Base-by-base conservation (phyloP, 305 asterid species). In the Rubia tinctorum region DNA sequence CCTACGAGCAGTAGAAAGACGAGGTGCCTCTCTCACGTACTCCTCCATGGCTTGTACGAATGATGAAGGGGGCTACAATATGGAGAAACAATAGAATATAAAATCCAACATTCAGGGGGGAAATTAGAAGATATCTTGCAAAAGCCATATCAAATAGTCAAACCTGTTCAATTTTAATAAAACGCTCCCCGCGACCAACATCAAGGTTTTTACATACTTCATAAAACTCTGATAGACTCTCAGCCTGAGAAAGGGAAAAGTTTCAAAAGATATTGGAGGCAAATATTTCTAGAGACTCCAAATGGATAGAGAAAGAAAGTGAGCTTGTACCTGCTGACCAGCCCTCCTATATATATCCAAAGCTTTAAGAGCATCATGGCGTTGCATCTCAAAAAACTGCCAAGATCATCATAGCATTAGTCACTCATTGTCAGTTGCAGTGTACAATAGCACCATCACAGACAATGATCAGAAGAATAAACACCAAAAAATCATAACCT, bases 301-400 rank as follows among this genome's bases (percentile, higher is more conserved):
- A 42, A 51, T 44, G 47, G 71, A 65, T 59, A 13, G 44, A 40
- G 71, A 25, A 68, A 77, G 62, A 72, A 59, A 37, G 62, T 23
- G 55, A 51, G 71, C 62, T 43, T 27, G 37, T 81, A 95, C 99
- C 99, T 95, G 99, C 78, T 82, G 91, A 39, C 98, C 92, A 45
- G 99, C 93, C 85, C 96, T 86, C 67, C 87, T 82, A 76, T 95
- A 95, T 88, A 92, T 84, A 78, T 92, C 99, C 87, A 95, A 78
- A 69, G 98, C 92, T 84, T 86, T 92, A 42, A 91, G 84, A 78
- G 99, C 98, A 82, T 95, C 98, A 72, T 80, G 84, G 75, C 88
- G 95, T 91, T 92, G 96, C 99, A 95, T 95, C 94, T 95, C 98
- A 79, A 95, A 95, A 84, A 95, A 95, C 99, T 95, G 84, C 62